A percentile compares a stretch with the other conserved stretches of the same genome.
phyloP scores from a whole-genome alignment of 768 basidiomycete genomes.

The Termitomyces bulborhizus region DNA sequence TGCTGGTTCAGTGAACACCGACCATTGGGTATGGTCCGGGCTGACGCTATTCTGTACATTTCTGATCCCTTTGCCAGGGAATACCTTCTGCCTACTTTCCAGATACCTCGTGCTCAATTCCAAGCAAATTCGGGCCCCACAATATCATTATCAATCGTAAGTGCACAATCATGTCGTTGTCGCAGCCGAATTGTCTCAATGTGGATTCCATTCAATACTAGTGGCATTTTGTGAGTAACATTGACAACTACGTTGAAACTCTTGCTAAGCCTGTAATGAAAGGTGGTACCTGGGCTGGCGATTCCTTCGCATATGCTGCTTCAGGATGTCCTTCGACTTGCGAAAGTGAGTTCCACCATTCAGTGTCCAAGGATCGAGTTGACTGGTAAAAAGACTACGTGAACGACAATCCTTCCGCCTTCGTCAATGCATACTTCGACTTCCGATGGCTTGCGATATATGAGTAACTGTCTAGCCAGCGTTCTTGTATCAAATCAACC shows the following conservation, averaged over 20 bases:
- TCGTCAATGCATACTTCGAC: slow-evolving; percentile 66
- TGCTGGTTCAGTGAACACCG: slow-evolving; percentile 36
- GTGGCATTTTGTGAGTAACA: slow-evolving; percentile 54
- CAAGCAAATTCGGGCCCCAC: slow-evolving; percentile 45
- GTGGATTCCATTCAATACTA: slow-evolving; percentile 5
- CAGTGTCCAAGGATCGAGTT: not conserved
- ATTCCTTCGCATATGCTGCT: slow-evolving; percentile 25
- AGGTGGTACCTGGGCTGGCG: slow-evolving; percentile 60
- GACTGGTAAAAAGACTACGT: slow-evolving; percentile 44
- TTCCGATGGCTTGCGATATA: slow-evolving; percentile 51
- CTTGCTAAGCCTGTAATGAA: not conserved
- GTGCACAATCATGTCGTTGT: slow-evolving; percentile 9
- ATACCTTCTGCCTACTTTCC: slow-evolving; percentile 59
- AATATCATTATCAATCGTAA: slow-evolving; percentile 60
- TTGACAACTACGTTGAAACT: not conserved
- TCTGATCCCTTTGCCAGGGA: slow-evolving; percentile 30
- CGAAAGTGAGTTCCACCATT: slow-evolving; percentile 30
- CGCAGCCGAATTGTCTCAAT: not conserved
- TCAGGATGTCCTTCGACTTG: slow-evolving; percentile 53
- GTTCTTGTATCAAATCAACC: no score
- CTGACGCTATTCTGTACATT: not conserved
- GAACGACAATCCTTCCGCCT: slow-evolving; percentile 60
- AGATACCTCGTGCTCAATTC: slow-evolving; percentile 49
- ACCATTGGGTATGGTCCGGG: slow-evolving; percentile 39
- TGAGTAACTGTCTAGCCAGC: not conserved